A percentile compares a stretch with the other conserved stretches of the same genome.
These are phyloP conservation scores for Thielaviopsis ethacetica DNA, from an alignment of 2,329 filamentous ascomycete species.

Conservation along the genomic window DNA sequence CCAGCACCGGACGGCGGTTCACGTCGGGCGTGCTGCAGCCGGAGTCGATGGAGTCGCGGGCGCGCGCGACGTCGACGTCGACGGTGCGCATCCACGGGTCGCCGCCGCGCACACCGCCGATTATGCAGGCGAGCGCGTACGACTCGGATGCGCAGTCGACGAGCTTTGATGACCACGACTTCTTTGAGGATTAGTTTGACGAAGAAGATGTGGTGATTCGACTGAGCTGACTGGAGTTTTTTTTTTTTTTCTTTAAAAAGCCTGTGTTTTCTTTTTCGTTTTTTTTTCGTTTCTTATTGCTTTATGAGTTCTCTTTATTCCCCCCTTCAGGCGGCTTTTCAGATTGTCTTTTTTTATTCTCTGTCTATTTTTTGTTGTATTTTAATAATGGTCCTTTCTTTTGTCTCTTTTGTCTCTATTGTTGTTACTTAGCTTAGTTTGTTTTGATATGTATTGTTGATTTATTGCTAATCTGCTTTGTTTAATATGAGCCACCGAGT, in stretches of 20 bases:
- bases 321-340: too few species aligned
- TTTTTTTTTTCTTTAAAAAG: background rate
- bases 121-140: conserved; percentile 42
- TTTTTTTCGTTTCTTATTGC: background rate
- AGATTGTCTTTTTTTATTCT: too few species aligned
- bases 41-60: conserved; percentile 14
- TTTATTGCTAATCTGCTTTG: too few species aligned
- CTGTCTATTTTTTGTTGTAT: too few species aligned
- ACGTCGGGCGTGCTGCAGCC: conserved; percentile 19
- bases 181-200: conserved; percentile 33
- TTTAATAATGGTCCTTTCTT: too few species aligned
- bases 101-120: conserved; percentile 39
- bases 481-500: too few species aligned
- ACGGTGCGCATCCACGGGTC: conserved; percentile 5
- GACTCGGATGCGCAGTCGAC: conserved; percentile 44
- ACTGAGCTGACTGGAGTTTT: background rate
- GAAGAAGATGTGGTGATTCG: background rate
- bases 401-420: background rate
- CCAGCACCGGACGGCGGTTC: conserved; percentile 41
- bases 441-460: too few species aligned
- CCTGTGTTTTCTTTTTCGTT: background rate
- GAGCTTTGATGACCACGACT: conserved; percentile 42
- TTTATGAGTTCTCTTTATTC: background rate
- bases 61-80: conserved; percentile 15
- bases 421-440: background rate